phyloP scores from a whole-genome alignment of 768 basidiomycete genomes.

The Tricholoma terreum region DNA sequence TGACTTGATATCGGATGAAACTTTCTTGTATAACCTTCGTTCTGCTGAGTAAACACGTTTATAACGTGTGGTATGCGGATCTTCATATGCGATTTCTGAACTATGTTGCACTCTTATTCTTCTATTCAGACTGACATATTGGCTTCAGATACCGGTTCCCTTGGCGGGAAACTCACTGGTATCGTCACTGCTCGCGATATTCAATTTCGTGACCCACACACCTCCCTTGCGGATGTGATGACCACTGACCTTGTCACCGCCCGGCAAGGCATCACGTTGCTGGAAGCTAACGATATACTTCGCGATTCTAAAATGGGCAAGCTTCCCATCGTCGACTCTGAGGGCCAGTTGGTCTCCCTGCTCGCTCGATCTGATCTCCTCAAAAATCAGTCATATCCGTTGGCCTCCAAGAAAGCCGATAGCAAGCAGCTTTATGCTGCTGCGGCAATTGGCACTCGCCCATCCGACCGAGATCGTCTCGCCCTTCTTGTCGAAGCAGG shows the following conservation, averaged over 20 bases:
- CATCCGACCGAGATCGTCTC: slow-evolving; percentile 82
- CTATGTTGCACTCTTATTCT: slow-evolving; percentile 9
- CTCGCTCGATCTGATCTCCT: slow-evolving; percentile 95
- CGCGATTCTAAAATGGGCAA: slow-evolving; percentile 98
- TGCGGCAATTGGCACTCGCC: slow-evolving; percentile 92
- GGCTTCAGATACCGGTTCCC: slow-evolving; percentile 70
- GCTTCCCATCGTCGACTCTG: slow-evolving; percentile 64
- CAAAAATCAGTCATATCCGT: slow-evolving; percentile 95
- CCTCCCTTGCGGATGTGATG: slow-evolving; percentile 82
- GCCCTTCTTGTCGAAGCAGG: slow-evolving; percentile 87
- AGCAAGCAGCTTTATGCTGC: slow-evolving; percentile 97
- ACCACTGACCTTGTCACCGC: slow-evolving; percentile 87
- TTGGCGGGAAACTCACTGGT: slow-evolving; percentile 91
- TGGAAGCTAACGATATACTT: slow-evolving; percentile 90
- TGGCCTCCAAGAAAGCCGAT: slow-evolving; percentile 86
- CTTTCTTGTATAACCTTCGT: slow-evolving; percentile 72
- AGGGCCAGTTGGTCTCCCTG: slow-evolving; percentile 63
- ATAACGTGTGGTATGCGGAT: slow-evolving; percentile 73
- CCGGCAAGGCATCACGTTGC: slow-evolving; percentile 80
- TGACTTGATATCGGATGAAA: slow-evolving; percentile 42
- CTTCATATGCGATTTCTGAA: slow-evolving; percentile 5
- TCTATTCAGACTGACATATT: slow-evolving; percentile 18
- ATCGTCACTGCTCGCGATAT: slow-evolving; percentile 97
- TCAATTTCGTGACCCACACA: slow-evolving; percentile 76
- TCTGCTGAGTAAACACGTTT: slow-evolving; percentile 77